Evolutionary conservation across 176 grass and related monocot genomes (phyloP), one percentile per base, ranked within the genome.

Genomic region (Saccharum officinarum): DNA sequence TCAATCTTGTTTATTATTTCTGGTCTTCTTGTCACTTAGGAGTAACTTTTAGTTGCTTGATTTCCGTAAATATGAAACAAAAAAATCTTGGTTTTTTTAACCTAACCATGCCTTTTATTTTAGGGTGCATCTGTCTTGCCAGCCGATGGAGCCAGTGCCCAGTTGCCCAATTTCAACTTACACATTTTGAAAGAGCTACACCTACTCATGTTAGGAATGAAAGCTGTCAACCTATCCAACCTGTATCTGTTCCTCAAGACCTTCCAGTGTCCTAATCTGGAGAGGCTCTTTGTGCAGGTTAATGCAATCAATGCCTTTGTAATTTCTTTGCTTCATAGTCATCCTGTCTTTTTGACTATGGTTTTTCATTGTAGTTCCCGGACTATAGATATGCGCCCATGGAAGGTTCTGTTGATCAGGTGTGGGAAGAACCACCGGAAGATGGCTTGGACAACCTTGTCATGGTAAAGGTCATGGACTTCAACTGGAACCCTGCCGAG

Each of bases 241-340:
- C 62, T 95, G 25, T 95, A 70, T 73, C 3, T 57, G 8, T 95
- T 95, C 70, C 79, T 95, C 52, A 79, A 77, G 39, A 78, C 42
- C 33, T 89, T 67, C 83, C 74, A 75, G 20, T 92, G 80, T 25
- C 66, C 60, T 41, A 76, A 73, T 52, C 85, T 95, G 47, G 69
- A 88, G 70, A 86, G 44, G 39, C 86, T 95, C 72, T 95, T 92
- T 79, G 39, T 95, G 71, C 90, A 95, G 90, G 93, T 95, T 79
- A 20, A 33, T 39, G 30, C 6, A 40, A 1, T 17, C 2, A 46
- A 5, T 22, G 22, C 3, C 31, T 49, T 86, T 10, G 31, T 45
- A 36, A 26, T 50, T 50, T 5, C 5, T 45, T n/a, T 30, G 6
- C 20, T 47, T 26, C 0, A 8, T 54, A 67, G 20, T 10, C 3